Percentiles rank a stretch among this genome's conserved stretches.
Conservation (phyloP, 129 eudicot species). For the Pseudognaphalium luteoalbum region DNA sequence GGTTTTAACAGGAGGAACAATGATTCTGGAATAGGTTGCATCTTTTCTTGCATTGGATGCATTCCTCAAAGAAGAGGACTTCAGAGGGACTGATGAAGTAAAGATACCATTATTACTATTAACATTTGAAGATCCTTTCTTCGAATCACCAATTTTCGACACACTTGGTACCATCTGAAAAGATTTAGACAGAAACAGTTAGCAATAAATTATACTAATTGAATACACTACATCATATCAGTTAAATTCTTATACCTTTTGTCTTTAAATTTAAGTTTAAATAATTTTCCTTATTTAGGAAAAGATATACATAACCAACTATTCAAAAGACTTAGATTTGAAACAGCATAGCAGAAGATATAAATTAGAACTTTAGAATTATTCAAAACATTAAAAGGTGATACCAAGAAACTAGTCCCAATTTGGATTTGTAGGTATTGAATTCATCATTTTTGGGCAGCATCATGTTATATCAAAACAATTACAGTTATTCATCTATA, state of each 20-base stretch:
- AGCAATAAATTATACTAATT: neutral
- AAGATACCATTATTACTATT: conserved; percentile 30
- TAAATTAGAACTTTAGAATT: neutral
- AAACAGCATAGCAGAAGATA: neutral
- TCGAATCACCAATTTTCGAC: conserved; percentile 44
- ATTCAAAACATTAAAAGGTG: neutral
- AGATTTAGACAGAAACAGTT: neutral
- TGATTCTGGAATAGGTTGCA: conserved; percentile 27
- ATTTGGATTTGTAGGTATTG: neutral
- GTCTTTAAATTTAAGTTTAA: neutral
- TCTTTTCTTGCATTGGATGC: conserved; percentile 25
- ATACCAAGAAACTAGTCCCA: neutral
- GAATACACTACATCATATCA: neutral
- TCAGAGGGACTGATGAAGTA: conserved; percentile 38
- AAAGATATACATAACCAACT: neutral
- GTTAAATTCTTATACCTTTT: neutral
- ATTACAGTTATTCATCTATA: neutral
- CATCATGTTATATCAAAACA: neutral
- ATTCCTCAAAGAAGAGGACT: conserved; percentile 24
- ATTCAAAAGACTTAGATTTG: neutral
- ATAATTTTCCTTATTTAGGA: neutral
- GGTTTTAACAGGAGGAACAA: conserved; percentile 40
- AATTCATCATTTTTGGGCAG: neutral
- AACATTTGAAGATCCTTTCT: conserved; percentile 51
- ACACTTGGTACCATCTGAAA: conserved; percentile 56